These are phyloP conservation scores for Elaeis oleifera DNA, from an alignment of 202 grass and related monocot species.

Conservation along the genomic window DNA sequence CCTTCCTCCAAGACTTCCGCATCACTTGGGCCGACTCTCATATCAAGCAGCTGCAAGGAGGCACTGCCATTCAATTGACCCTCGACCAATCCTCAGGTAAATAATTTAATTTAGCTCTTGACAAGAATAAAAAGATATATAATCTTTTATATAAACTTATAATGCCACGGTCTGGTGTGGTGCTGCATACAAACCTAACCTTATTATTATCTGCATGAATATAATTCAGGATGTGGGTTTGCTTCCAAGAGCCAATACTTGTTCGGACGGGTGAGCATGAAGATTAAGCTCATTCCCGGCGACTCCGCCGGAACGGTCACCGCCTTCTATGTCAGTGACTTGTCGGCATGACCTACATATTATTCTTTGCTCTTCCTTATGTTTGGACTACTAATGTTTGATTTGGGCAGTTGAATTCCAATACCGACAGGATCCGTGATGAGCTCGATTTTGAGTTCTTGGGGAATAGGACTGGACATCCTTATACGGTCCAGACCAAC, in stretches of 20 bases:
- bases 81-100: constrained; percentile 15
- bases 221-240: constrained; percentile 13
- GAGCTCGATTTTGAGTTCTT: constrained; percentile 21
- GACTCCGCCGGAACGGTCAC: constrained; percentile 21
- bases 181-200: too few species aligned
- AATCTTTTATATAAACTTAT: background rate
- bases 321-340: constrained; percentile 16
- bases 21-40: constrained; percentile 8
- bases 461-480: constrained; percentile 13
- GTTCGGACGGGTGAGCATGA: constrained; percentile 11
- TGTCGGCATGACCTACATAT: too few species aligned
- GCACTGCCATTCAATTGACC: constrained; percentile 1
- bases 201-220: too few species aligned
- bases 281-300: constrained; percentile 15
- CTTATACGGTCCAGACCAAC: constrained; percentile 17
- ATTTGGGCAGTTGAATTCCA: too few species aligned
- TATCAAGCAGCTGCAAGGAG: constrained; percentile 11
- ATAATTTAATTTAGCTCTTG: too few species aligned
- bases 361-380: too few species aligned
- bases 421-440: constrained; percentile 5
- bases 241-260: constrained; percentile 12
- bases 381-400: too few species aligned
- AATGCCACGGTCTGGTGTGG: background rate
- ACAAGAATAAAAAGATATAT: too few species aligned
- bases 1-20: constrained; percentile 11